These are phyloP conservation scores for Boletus mariae DNA, from an alignment of 1,284 basidiomycete species.

Conservation along the genomic window DNA sequence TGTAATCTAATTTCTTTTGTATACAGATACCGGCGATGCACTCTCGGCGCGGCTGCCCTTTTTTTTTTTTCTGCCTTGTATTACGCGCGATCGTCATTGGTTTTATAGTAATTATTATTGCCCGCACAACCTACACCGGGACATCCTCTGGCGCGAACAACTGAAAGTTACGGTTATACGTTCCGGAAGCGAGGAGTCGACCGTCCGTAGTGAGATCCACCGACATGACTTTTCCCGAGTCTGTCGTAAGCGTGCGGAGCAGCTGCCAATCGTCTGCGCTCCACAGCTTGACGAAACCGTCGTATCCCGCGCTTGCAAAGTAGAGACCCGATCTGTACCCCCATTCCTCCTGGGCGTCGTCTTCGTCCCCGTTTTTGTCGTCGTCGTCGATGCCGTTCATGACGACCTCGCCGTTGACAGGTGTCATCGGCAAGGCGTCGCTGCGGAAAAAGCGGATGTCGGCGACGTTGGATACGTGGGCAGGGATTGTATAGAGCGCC, in stretches of 20 bases:
- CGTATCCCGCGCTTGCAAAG: conserved; percentile 92
- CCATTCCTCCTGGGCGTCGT: conserved; percentile 59
- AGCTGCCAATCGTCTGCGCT: conserved; percentile 98
- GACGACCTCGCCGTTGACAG: conserved; percentile 33
- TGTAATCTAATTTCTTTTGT: conserved; percentile 46
- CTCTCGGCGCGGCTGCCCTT: conserved; percentile 5
- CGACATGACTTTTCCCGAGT: conserved; percentile 97
- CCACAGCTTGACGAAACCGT: conserved; percentile 95
- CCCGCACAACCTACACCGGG: conserved; percentile 25
- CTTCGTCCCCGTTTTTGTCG: conserved; percentile 32
- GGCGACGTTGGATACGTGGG: conserved; percentile 91
- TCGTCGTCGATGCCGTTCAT: conserved; percentile 33
- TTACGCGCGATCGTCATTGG: conserved; percentile 6
- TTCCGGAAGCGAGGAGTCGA: conserved; percentile 83
- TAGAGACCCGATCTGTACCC: conserved; percentile 83
- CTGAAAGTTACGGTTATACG: conserved; percentile 92
- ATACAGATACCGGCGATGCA: conserved; percentile 9
- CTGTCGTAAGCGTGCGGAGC: conserved; percentile 83
- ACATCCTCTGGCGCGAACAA: conserved; percentile 74
- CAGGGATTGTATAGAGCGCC: conserved; percentile 94
- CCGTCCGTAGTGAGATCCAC: conserved; percentile 87
- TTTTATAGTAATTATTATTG: conserved; percentile 25
- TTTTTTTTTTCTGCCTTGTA: conserved; percentile 17
- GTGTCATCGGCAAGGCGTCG: conserved; percentile 35
- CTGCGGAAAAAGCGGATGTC: conserved; percentile 92